Evolutionary conservation across 2,329 filamentous ascomycete genomes (phyloP), one percentile per base, ranked within the genome.

Genomic region (Diplocarpon rosae): DNA sequence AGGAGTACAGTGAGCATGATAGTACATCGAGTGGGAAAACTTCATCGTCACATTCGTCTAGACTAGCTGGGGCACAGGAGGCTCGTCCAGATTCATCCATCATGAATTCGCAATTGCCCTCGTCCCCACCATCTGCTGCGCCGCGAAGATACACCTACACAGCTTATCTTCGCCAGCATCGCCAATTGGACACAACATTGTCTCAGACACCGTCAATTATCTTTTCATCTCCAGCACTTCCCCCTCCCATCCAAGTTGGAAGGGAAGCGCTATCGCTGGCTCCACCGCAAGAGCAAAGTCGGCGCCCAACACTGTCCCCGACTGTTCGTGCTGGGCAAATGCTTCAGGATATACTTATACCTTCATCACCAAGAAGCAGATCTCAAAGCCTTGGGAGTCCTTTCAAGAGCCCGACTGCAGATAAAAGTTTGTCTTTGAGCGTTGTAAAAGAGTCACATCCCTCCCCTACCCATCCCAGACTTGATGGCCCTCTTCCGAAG

Each of bases 341-440:
- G 45, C 52, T 62, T 11, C 60, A 62, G 46, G 55, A 60, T 43
- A 54, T 59, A 6, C 39, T 58, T 35, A 52, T 59, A 13, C 59
- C 58, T 28, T 54, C 54, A 36, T 57, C 58, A 17, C 48, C 58
- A 24, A 53, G 59, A 51, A 52, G 47, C 20, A 50, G 58, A 37
- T 59, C 60, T n/a, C 53, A 59, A 36, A 60, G 55, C 42, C 44
- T 62, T 16, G 56, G 59, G 14, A 62, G 60, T 24, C 60, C 60
- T 3, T 62, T 62, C 42, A 61, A 59, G 35, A 62, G 60, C 29
- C 59, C 60, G 5, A 45, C 47, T 17, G 43, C 50, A 24, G 56
- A 56, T 20, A 48, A 53, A 42, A 54, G 45, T 40, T 53, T 52
- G 3, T 49, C 51, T 17, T 53, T 56, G 14, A 57, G 50, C 38